Evolutionary conservation across 768 basidiomycete genomes (phyloP).

Genomic region (Serendipita sp.): DNA sequence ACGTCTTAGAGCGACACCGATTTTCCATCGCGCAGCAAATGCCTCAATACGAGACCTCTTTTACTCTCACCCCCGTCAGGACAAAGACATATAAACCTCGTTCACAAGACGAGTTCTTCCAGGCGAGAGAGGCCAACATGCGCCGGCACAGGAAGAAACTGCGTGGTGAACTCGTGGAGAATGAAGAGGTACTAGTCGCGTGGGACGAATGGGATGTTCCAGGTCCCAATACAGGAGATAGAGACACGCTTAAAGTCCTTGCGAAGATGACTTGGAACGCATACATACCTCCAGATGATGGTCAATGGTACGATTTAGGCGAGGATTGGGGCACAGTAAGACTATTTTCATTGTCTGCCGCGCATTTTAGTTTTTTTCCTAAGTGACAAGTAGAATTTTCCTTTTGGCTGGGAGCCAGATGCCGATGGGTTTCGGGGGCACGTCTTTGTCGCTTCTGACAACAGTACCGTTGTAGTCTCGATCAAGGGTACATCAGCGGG

Average conservation of each 20-base stretch:
- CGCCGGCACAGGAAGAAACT: not conserved
- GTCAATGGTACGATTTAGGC: constrained; percentile 56
- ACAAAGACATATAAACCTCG: not conserved
- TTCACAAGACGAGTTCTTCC: not conserved
- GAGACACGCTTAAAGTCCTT: constrained; percentile 53
- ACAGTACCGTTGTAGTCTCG: constrained; percentile 71
- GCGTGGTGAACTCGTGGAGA: not conserved
- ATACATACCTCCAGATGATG: constrained; percentile 42
- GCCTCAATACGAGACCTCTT: not conserved
- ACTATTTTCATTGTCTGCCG: not conserved
- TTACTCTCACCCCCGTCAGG: not conserved
- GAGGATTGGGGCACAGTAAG: constrained; percentile 46
- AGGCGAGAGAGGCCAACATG: not conserved
- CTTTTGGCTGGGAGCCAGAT: constrained; percentile 81
- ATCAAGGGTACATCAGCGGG: constrained; percentile 63
- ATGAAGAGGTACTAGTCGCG: constrained; percentile 15
- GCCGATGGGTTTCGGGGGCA: constrained; percentile 89
- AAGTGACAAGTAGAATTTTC: constrained; percentile 29
- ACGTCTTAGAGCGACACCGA: not conserved
- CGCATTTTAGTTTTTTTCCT: not conserved
- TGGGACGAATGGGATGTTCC: constrained; percentile 53
- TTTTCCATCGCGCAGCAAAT: not conserved
- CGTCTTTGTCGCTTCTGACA: constrained; percentile 69
- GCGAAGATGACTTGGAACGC: constrained; percentile 87
- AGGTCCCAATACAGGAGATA: constrained; percentile 56